A percentile compares a stretch with the other conserved stretches of the same genome.
Evolutionary conservation across 345 rosid species (phyloP).

Genomic region (Aquilaria yunnanensis): DNA sequence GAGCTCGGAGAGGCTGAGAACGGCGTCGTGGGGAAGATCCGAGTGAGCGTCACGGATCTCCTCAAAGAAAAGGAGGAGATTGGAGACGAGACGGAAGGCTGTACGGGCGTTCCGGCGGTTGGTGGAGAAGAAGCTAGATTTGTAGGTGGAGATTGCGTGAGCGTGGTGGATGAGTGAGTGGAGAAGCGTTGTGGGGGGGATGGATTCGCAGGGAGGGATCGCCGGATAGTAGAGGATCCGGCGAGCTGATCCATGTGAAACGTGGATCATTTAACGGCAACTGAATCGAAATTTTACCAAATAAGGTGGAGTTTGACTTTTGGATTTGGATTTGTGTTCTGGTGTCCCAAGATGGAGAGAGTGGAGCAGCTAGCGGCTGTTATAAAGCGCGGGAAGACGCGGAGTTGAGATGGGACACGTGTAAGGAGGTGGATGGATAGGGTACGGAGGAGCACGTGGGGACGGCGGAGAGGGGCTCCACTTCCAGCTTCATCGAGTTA

Average conservation of each 20-base stretch:
- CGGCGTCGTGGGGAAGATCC: slow-evolving; percentile 23
- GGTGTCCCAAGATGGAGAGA: slow-evolving; percentile 2
- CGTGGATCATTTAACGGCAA: slow-evolving; percentile 30
- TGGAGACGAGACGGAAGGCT: slow-evolving; percentile 44
- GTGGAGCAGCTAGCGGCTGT: not conserved
- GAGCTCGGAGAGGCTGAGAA: slow-evolving; percentile 61
- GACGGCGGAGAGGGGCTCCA: slow-evolving; percentile 2
- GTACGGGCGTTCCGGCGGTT: slow-evolving; percentile 41
- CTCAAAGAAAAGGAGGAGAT: slow-evolving; percentile 38
- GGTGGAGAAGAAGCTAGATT: slow-evolving; percentile 30
- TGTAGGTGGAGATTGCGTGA: slow-evolving; percentile 32
- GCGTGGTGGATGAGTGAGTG: slow-evolving; percentile 44
- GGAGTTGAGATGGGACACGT: slow-evolving; percentile 10
- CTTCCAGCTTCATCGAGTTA: not conserved
- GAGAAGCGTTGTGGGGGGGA: slow-evolving; percentile 39
- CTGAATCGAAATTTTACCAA: not conserved
- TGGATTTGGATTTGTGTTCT: slow-evolving; percentile 5
- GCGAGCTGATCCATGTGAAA: slow-evolving; percentile 31
- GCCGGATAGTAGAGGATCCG: slow-evolving; percentile 68
- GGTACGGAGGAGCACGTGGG: not conserved
- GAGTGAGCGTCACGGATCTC: slow-evolving; percentile 31
- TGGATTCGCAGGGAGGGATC: slow-evolving; percentile 44
- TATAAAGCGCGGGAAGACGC: not conserved
- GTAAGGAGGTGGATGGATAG: not conserved
- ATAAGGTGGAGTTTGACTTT: slow-evolving; percentile 8